phyloP scores from a whole-genome alignment of 2,329 filamentous ascomycete species.

The Aspergillus sp. region DNA sequence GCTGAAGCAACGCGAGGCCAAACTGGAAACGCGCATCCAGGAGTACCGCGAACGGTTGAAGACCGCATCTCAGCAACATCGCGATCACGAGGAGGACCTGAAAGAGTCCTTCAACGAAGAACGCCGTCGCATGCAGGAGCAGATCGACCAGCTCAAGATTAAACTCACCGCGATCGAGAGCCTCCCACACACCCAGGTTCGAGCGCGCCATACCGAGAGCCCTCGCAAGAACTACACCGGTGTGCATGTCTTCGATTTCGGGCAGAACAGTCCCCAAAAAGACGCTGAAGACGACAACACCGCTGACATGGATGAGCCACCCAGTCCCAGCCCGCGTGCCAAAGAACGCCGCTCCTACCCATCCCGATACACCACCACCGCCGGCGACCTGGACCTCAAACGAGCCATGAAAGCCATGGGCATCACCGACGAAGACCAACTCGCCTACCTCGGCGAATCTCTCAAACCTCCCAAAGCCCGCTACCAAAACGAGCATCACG shows the following conservation, averaged over 20 bases:
- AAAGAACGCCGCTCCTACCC: conserved; percentile 29
- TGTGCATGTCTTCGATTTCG: conserved; percentile 32
- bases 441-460: conserved; percentile 24
- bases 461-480: conserved; percentile 16
- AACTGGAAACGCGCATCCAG: conserved; percentile 41
- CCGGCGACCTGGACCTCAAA: conserved; percentile 26
- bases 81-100: conserved; percentile 38
- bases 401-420: conserved; percentile 25
- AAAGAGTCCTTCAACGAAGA: conserved; percentile 39
- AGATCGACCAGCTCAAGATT: conserved; percentile 40
- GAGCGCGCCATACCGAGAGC: conserved; percentile 27
- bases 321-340: conserved; percentile 38
- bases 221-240: conserved; percentile 33
- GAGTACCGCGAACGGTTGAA: conserved; percentile 45
- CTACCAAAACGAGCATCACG: conserved; percentile 12
- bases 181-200: conserved; percentile 22
- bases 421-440: conserved; percentile 32
- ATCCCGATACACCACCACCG: conserved; percentile 12
- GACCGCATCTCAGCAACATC: conserved; percentile 36
- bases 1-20: conserved; percentile 43
- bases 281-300: conserved; percentile 26
- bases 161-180: conserved; percentile 33
- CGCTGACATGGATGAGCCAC: conserved; percentile 34
- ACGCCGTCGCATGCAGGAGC: conserved; percentile 40
- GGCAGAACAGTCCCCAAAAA: conserved; percentile 22